phyloP scores from a whole-genome alignment of 2,329 filamentous ascomycete species.

The Penicillium occitanis region DNA sequence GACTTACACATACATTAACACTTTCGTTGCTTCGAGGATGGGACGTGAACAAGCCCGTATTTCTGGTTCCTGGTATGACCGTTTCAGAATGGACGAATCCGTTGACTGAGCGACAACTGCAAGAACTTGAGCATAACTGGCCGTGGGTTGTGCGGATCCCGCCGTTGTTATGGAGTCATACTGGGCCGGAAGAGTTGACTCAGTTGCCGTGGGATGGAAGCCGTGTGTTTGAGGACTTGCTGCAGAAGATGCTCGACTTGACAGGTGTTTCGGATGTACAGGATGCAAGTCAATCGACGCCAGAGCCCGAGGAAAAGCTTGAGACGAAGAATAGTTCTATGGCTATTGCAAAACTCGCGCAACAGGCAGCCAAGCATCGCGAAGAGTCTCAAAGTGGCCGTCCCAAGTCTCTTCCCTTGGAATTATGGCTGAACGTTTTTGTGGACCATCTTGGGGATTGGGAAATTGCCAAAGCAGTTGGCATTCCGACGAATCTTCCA shows the following conservation, averaged over 20 bases:
- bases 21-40: conserved; percentile 80
- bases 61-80: conserved; percentile 87
- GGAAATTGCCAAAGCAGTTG: conserved; percentile 80
- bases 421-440: conserved; percentile 87
- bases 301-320: neutral
- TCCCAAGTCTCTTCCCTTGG: conserved; percentile 63
- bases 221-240: conserved; percentile 32
- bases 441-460: conserved; percentile 77
- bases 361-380: conserved; percentile 47
- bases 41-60: conserved; percentile 80
- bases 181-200: conserved; percentile 52
- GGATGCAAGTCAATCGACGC: neutral
- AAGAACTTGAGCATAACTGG: conserved; percentile 80
- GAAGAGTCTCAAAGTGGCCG: conserved; percentile 22
- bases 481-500: conserved; percentile 74
- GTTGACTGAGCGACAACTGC: conserved; percentile 81
- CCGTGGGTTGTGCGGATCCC: conserved; percentile 80
- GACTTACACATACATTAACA: conserved; percentile 76
- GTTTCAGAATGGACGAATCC: conserved; percentile 87
- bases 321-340: conserved; percentile 22
- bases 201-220: conserved; percentile 54
- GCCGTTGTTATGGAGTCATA: conserved; percentile 80
- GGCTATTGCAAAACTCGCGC: conserved; percentile 13
- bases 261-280: conserved; percentile 6
- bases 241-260: conserved; percentile 34